Evolutionary conservation across 176 grass and related monocot genomes (phyloP), one percentile per base, ranked within the genome.

Genomic region (Otatea glauca): DNA sequence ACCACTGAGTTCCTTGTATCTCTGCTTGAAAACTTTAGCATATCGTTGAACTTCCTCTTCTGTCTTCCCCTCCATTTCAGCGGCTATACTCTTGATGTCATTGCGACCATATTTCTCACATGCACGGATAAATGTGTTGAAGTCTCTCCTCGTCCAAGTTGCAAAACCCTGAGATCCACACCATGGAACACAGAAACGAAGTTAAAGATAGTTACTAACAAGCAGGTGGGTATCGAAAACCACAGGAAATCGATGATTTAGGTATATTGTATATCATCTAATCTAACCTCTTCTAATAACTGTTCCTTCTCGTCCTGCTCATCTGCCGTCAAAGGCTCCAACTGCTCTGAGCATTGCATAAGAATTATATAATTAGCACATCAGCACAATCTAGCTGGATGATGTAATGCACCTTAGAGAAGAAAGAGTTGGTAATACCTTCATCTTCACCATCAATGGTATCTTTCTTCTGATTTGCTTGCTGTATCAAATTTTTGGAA

Each of bases 11-110:
- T 99, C 96, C 76, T 92, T 96, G 78, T 96, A 96, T 91, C 93
- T 93, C 80, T 90, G 85, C 88, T 89, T 94, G 78, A 99, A 99
- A 86, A 92, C 90, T 76, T 79, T 85, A 63, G 93, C 89, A 91
- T 99, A 99, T 76, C 88, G 89, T 61, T 94, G 91, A 61, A 99
- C 96, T 88, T 99, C 96, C 74, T 99, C 96, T 87, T 99, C 93
- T 48, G 93, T 89, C 81, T 99, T 99, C 41, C 96, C 93, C 67
- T 99, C 96, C 74, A 96, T 92, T 85, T 99, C 96, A 86, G 86
- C 89, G 76, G 91, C 90, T 88, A 99, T 96, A 85, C 78, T 91
- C 81, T 92, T 99, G 24, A 99, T 94, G 75, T 96, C 96, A 92
- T 88, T 96, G 35, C 96, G 90, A 24, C 96, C 96, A 87, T 94